These are phyloP conservation scores for Calonectria multiphialidica DNA, from an alignment of 2,329 filamentous ascomycete genomes.

Conservation along the genomic window DNA sequence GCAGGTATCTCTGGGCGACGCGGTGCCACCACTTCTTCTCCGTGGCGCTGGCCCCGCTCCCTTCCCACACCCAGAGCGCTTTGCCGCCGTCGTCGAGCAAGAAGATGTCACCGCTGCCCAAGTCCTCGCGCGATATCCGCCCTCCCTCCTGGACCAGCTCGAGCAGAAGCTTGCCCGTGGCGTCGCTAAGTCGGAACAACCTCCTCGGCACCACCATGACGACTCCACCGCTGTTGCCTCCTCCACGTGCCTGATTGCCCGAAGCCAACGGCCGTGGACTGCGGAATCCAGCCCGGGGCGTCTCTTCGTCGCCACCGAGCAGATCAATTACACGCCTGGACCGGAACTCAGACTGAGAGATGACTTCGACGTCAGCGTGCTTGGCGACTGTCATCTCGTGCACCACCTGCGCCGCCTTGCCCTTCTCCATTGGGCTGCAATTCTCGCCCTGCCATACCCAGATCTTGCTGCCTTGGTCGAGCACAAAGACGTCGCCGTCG, in stretches of 20 bases:
- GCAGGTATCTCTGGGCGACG: slow-evolving; percentile 68
- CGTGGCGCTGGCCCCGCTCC: slow-evolving; percentile 64
- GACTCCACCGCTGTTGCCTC: slow-evolving; percentile 18
- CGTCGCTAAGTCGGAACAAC: slow-evolving; percentile 74
- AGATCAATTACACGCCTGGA: slow-evolving; percentile 67
- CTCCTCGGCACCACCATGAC: slow-evolving; percentile 46
- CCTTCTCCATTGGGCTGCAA: slow-evolving; percentile 77
- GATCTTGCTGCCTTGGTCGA: slow-evolving; percentile 73
- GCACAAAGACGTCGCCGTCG: slow-evolving; percentile 74
- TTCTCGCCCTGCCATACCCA: slow-evolving; percentile 77
- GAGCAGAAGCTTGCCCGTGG: slow-evolving; percentile 68
- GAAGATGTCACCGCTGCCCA: slow-evolving; percentile 73
- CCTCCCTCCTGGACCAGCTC: slow-evolving; percentile 68
- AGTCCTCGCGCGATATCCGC: slow-evolving; percentile 58
- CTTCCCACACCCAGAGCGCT: slow-evolving; percentile 76
- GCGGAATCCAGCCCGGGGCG: slow-evolving; percentile 54
- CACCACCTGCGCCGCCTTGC: slow-evolving; percentile 75
- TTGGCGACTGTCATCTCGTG: slow-evolving; percentile 74
- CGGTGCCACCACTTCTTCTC: slow-evolving; percentile 73
- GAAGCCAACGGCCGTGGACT: slow-evolving; percentile 55
- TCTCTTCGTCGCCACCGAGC: slow-evolving; percentile 61
- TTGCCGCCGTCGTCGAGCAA: slow-evolving; percentile 69
- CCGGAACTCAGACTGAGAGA: slow-evolving; percentile 70
- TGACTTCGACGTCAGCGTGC: slow-evolving; percentile 73
- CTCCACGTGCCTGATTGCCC: slow-evolving; percentile 28